Conservation (phyloP, 2,329 filamentous ascomycete genomes). For the Coniochaeta pulveracea region DNA sequence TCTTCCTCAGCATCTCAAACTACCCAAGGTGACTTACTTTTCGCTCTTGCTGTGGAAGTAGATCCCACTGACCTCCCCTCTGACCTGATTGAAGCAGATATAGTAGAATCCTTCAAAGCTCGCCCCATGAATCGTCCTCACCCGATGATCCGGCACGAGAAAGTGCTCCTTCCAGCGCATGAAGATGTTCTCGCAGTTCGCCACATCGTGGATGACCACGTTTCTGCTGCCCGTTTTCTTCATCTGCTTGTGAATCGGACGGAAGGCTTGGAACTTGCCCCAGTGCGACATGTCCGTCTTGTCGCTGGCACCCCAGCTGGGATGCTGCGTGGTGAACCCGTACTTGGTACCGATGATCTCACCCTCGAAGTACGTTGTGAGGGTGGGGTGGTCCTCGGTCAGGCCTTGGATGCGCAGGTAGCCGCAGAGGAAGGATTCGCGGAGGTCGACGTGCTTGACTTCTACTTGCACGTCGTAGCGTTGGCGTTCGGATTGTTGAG, state of each 20-base stretch:
- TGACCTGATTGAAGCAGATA: constrained; percentile 92
- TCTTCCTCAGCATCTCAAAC: constrained; percentile 4
- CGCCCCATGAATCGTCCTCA: constrained; percentile 81
- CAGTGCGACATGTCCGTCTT: constrained; percentile 91
- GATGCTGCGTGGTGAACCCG: constrained; percentile 82
- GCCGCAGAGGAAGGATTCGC: constrained; percentile 87
- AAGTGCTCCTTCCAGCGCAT: constrained; percentile 99
- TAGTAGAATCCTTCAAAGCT: constrained; percentile 99
- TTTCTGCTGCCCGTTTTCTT: constrained; percentile 33
- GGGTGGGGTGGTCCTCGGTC: constrained; percentile 90
- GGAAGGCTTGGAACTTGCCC: constrained; percentile 80
- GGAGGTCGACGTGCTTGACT: constrained; percentile 91
- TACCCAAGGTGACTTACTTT: constrained; percentile 54
- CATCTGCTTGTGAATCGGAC: constrained; percentile 54
- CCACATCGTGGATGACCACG: constrained; percentile 53
- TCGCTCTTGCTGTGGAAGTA: constrained; percentile 98
- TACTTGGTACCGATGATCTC: constrained; percentile 96
- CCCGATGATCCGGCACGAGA: constrained; percentile 85
- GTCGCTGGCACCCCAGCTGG: constrained; percentile 82
- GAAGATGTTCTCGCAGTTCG: constrained; percentile 80
- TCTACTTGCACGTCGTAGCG: constrained; percentile 94
- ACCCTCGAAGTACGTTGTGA: constrained; percentile 96
- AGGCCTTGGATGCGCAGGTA: constrained; percentile 93
- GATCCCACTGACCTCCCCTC: constrained; percentile 79
- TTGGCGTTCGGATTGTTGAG: constrained; percentile 85